phyloP scores from a whole-genome alignment of 495 filamentous ascomycete species.

The Immersiella caudata region DNA sequence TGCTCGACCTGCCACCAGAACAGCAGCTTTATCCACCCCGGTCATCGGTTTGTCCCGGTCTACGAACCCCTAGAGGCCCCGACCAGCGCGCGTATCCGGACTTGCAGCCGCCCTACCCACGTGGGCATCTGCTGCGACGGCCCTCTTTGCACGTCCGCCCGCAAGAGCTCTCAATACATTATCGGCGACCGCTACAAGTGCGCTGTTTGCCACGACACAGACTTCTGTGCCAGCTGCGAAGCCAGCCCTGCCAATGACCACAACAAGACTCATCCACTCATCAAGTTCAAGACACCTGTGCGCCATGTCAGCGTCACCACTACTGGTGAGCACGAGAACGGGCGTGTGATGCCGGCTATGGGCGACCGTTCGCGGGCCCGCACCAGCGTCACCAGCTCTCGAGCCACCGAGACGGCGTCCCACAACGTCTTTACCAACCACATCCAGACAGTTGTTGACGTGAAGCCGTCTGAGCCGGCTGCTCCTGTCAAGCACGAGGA shows the following conservation, averaged over 20 bases:
- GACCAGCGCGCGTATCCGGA: slow-evolving; percentile 34
- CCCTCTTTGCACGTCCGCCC: slow-evolving; percentile 73
- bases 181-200: slow-evolving; percentile 92
- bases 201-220: slow-evolving; percentile 92
- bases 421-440: slow-evolving; percentile 60
- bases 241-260: slow-evolving; percentile 80
- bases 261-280: slow-evolving; percentile 91
- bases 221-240: slow-evolving; percentile 96
- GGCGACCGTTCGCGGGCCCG: slow-evolving; percentile 58
- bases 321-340: slow-evolving; percentile 70
- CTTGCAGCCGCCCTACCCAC: slow-evolving; percentile 59
- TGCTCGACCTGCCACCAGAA: slow-evolving; percentile 75
- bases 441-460: slow-evolving; percentile 73
- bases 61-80: slow-evolving; percentile 72
- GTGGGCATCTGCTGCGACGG: slow-evolving; percentile 94
- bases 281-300: slow-evolving; percentile 96
- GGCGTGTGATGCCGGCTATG: slow-evolving; percentile 61
- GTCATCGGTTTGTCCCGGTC: slow-evolving; percentile 88
- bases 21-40: slow-evolving; percentile 69
- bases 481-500: slow-evolving; percentile 35
- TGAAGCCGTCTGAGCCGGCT: slow-evolving; percentile 59
- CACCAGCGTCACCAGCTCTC: slow-evolving; percentile 40
- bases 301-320: slow-evolving; percentile 88
- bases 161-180: slow-evolving; percentile 65
- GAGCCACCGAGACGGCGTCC: slow-evolving; percentile 54